phyloP scores from a whole-genome alignment of 306 rosid species.

The Acacia crassicarpa region DNA sequence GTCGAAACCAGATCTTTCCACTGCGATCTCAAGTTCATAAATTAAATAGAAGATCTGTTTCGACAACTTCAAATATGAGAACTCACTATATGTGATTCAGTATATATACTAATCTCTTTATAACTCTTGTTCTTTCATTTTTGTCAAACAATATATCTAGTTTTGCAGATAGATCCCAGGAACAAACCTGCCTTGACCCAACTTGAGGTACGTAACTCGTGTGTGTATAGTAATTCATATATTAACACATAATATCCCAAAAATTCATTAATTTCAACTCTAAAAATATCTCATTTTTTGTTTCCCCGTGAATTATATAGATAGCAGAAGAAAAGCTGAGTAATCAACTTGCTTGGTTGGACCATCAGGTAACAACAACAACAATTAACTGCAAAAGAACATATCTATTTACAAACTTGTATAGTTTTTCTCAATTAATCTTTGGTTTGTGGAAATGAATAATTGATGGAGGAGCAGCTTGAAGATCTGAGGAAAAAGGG shows the following conservation, averaged over 20 bases:
- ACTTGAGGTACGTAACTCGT: neutral
- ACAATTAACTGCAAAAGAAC: neutral
- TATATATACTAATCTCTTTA: neutral
- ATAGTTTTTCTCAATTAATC: no score
- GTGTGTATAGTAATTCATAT: neutral
- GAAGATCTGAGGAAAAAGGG: neutral
- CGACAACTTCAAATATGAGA: neutral
- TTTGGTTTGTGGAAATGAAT: neutral
- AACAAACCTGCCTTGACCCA: neutral
- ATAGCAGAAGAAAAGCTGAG: neutral
- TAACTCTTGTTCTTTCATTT: neutral
- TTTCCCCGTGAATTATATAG: neutral
- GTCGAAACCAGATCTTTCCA: neutral
- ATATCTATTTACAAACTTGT: neutral
- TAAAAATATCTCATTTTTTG: neutral
- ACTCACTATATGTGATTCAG: neutral
- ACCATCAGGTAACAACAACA: neutral
- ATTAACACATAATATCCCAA: neutral
- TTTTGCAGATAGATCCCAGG: neutral
- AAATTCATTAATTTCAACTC: neutral
- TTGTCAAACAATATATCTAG: neutral
- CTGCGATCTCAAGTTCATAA: no score
- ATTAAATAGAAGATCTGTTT: neutral
- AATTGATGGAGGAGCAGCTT: neutral
- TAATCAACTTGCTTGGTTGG: neutral